phyloP scores from a whole-genome alignment of 2,329 filamentous ascomycete species.

The Pseudopithomyces chartarum region DNA sequence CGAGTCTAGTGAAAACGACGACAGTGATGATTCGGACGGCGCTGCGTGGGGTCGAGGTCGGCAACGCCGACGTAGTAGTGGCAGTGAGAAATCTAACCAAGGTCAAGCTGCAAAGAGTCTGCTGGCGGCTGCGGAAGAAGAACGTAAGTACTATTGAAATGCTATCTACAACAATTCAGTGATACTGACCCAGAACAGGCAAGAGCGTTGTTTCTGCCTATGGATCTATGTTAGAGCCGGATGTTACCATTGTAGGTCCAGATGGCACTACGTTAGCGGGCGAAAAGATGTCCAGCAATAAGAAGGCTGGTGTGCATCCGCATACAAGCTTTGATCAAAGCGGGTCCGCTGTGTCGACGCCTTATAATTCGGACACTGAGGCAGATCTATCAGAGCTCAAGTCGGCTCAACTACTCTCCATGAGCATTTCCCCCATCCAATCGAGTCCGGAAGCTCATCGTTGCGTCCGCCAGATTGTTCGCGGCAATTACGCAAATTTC shows the following conservation, averaged over 20 bases:
- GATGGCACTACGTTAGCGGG: slow-evolving; percentile 63
- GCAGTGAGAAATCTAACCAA: slow-evolving; percentile 42
- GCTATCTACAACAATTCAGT: neutral
- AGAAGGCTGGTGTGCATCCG: slow-evolving; percentile 72
- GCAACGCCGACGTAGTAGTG: slow-evolving; percentile 41
- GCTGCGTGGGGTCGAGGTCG: slow-evolving; percentile 59
- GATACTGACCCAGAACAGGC: slow-evolving; percentile 38
- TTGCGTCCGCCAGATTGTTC: slow-evolving; percentile 85
- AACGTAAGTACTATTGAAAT: slow-evolving; percentile 61
- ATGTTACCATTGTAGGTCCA: slow-evolving; percentile 68
- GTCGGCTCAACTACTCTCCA: slow-evolving; percentile 80
- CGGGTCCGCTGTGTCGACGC: slow-evolving; percentile 62
- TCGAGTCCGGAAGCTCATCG: slow-evolving; percentile 77
- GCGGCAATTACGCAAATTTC: slow-evolving; percentile 81
- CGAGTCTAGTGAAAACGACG: slow-evolving; percentile 69
- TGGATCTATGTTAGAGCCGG: slow-evolving; percentile 69
- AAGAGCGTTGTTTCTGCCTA: slow-evolving; percentile 59
- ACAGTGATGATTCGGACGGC: slow-evolving; percentile 65
- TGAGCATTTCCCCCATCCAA: slow-evolving; percentile 80
- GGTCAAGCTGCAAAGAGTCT: slow-evolving; percentile 61
- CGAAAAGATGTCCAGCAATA: slow-evolving; percentile 59
- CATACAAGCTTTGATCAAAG: slow-evolving; percentile 81
- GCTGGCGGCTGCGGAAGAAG: slow-evolving; percentile 76
- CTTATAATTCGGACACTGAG: slow-evolving; percentile 83
- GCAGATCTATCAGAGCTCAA: slow-evolving; percentile 83